Base-by-base conservation (phyloP, 768 basidiomycete genomes). In the Suillus hirtellus region DNA sequence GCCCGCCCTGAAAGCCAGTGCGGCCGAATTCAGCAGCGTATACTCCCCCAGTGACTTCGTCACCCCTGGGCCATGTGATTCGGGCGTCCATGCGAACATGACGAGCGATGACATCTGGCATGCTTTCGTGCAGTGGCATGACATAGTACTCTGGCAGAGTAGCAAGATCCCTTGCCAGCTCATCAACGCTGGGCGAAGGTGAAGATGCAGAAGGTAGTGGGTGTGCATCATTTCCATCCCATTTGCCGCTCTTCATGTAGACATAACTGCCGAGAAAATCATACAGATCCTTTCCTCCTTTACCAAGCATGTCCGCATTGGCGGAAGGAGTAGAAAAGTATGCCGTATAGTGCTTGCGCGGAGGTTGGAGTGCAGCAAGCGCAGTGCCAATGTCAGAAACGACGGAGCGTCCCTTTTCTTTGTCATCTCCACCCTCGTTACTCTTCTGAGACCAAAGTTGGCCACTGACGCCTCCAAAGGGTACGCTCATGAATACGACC, bases 1-100 rank as follows among this genome's bases (percentile, higher is more conserved):
- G 71, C 34, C 84, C 86, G n/a, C 86, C 86, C 68, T 87, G 86
- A 63, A 88, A 88, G 1, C 88, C 86, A 1, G 83, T 85, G 47
- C 80, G 75, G 0, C 68, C 65, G 63, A 81, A 89, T 65, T 82
- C 81, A 24, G 76, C 66, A 2, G 81, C 78, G 67, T 86, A 88
- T 12, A 85, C 79, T 31, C 11, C 53, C 31, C 62, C 69, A 0
- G 63, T 71, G 14, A 86, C 78, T 55, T 84, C 84, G 1, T 75
- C 78, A 11, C 83, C 80, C 4, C 80, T 63, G 10, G 88, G 72
- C 87, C 87, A 89, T 64, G 70, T 40, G 35, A 65, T 58, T 21
- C 27, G 43, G 27, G 63, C 34, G 35, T 69, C 42, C 3, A 75
- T 73, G 9, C 79, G 80, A 4, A 73, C 73, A 19, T 78, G 68